phyloP scores from a whole-genome alignment of 2,329 filamentous ascomycete genomes.

The Metarhizium humberi region DNA sequence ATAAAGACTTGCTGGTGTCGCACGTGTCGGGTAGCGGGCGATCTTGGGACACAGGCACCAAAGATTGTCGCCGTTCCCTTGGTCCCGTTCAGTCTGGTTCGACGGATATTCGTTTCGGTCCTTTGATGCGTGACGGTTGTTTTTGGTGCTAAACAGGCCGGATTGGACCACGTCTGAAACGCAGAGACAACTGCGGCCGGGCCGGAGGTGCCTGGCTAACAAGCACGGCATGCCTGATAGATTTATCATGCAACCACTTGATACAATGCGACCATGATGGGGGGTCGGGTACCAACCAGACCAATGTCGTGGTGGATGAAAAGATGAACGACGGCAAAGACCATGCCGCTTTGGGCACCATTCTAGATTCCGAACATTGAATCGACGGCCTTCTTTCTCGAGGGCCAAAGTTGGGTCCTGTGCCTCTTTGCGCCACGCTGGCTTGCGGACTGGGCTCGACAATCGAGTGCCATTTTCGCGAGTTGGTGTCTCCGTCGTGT shows the following conservation, averaged over 20 bases:
- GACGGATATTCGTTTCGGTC: no score
- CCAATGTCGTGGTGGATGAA: no score
- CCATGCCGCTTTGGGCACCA: neutral
- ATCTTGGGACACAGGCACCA: neutral
- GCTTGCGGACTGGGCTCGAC: neutral
- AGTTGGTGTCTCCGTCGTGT: no score
- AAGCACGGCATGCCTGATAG: no score
- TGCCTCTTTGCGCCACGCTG: no score
- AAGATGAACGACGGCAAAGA: neutral
- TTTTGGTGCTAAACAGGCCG: neutral
- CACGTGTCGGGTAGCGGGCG: neutral
- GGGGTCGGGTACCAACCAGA: no score
- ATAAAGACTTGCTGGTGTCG: neutral
- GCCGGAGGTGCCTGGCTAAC: neutral
- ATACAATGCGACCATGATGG: no score
- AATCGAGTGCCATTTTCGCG: neutral
- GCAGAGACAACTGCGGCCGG: no score
- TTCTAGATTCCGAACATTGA: neutral
- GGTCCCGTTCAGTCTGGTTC: no score
- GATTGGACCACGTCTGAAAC: neutral
- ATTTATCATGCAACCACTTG: no score
- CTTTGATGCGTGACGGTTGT: neutral
- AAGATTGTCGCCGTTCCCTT: neutral
- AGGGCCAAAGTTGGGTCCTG: no score
- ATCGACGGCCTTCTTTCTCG: no score